These are phyloP conservation scores for Epichloe typhina DNA, from an alignment of 2,329 filamentous ascomycete species.

Conservation along the genomic window DNA sequence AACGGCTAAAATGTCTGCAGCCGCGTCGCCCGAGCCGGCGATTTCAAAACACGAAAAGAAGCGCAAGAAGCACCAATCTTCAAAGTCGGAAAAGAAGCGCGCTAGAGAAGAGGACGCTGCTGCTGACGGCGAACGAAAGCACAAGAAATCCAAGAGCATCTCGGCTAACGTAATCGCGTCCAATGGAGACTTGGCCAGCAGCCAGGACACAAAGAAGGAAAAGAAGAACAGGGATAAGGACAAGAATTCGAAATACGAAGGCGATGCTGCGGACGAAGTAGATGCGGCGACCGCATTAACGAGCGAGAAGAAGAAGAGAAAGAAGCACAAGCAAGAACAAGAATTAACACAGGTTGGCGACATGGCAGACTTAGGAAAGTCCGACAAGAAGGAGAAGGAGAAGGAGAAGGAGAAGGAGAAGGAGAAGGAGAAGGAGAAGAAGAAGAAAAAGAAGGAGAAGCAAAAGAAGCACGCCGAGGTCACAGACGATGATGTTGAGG, in stretches of 20 bases:
- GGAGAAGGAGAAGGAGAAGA: conserved; percentile 2
- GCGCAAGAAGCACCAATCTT: conserved; percentile 21
- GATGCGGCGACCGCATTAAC: conserved; percentile 3
- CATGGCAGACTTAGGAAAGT: conserved; percentile 11
- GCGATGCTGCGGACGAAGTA: background rate
- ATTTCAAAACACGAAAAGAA: conserved; percentile 25
- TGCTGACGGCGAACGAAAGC: conserved; percentile 29
- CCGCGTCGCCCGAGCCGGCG: conserved; percentile 17
- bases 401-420: conserved; percentile 4
- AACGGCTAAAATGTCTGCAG: conserved; percentile 13
- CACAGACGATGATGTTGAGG: conserved; percentile 5
- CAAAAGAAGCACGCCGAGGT: conserved; percentile 13
- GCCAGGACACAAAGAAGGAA: conserved; percentile 22
- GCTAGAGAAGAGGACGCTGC: conserved; percentile 27
- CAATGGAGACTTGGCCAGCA: conserved; percentile 14
- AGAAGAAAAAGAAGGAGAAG: conserved; percentile 13
- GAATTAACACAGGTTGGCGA: conserved; percentile 5
- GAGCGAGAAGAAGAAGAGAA: conserved; percentile 16
- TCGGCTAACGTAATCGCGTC: conserved; percentile 14
- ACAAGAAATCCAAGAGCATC: conserved; percentile 38
- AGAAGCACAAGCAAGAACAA: conserved; percentile 17
- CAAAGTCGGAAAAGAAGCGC: conserved; percentile 30
- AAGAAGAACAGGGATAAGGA: conserved; percentile 18
- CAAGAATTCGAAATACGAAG: conserved; percentile 9
- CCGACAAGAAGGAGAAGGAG: conserved; percentile 15